Evolutionary conservation across 148 eudicot species (phyloP).

Genomic region (Rhododendron ferrugineum): DNA sequence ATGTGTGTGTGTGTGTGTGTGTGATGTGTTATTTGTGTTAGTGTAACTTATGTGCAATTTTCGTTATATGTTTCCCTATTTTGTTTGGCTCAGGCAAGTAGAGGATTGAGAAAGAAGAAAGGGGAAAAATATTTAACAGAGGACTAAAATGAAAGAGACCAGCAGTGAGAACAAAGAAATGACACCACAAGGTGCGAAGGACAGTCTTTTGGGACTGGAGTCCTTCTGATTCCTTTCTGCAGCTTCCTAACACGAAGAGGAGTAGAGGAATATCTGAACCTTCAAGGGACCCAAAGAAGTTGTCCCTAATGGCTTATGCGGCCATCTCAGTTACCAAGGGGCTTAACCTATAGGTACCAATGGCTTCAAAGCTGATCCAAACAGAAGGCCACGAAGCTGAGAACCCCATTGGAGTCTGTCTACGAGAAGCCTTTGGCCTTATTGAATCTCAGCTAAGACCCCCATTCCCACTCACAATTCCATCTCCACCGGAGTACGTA

Average conservation of each 20-base stretch:
- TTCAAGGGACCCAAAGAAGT: neutral
- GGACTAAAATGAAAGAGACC: neutral
- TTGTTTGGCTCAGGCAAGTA: neutral
- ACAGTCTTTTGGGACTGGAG: neutral
- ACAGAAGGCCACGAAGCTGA: constrained; percentile 44
- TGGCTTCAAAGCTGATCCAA: constrained; percentile 55
- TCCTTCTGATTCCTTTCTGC: neutral
- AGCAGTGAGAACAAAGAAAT: neutral
- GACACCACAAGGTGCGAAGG: neutral
- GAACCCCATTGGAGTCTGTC: constrained; percentile 44
- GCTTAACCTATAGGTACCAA: constrained; percentile 5
- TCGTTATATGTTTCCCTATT: too few relatives aligned
- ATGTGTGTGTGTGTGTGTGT: neutral
- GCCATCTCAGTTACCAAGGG: neutral
- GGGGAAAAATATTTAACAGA: neutral
- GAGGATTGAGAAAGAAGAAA: neutral
- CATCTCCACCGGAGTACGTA: constrained; percentile 43
- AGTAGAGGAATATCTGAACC: neutral
- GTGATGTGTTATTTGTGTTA: too few relatives aligned
- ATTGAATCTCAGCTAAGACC: constrained; percentile 50
- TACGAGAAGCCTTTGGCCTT: constrained; percentile 51
- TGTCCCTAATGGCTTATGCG: neutral
- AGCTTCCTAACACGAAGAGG: neutral
- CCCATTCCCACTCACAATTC: constrained; percentile 54
- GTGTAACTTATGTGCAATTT: too few relatives aligned